Evolutionary conservation across 306 rosid genomes (phyloP), one percentile per base, ranked within the genome.

Genomic region (Sphenostylis stenocarpa): DNA sequence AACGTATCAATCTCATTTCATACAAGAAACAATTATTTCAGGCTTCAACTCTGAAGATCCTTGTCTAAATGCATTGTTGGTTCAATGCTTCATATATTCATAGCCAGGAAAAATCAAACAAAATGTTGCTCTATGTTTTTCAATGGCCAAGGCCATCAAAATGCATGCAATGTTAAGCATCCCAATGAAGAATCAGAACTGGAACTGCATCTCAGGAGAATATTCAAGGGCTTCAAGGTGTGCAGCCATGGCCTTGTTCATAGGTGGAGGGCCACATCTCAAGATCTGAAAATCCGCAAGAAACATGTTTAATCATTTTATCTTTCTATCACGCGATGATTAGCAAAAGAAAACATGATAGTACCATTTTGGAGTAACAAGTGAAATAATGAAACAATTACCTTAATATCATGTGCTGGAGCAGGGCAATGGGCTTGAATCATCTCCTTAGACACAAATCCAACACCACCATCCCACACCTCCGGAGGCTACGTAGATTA

Each of bases 241-340:
- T 74, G 76, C 91, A 34, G 86, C 89, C 97, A 95, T 92, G 66
- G 97, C 99, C 86, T 95, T 95, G 94, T 95, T 95, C 99, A 95
- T 95, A 0, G 97, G 97, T 8, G 99, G 99, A 2, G 99, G 97
- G 10, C 99, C 99, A 12, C 99, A 95, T 79, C 99, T 86, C 64
- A 95, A 76, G 55, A 95, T 82, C 99, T 95, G 87, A 84, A 85
- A 26, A 61, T 77, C 65, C 20, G 14, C 62, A 47, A 47, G 2
- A 20, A 45, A 19, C 68, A 36, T 21, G 23, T 12, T 38, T 8
- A 23, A 68, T 83, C 79, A 29, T 57, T 26, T 29, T 41, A 44
- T 77, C 77, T 75, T 61, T 61, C 41, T 82, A 58, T 68, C 17
- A 60, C 10, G 2, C 14, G 20, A 11, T 3, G 15, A 69, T 23